phyloP scores from a whole-genome alignment of 768 basidiomycete genomes.

The Agrocybe pediades region DNA sequence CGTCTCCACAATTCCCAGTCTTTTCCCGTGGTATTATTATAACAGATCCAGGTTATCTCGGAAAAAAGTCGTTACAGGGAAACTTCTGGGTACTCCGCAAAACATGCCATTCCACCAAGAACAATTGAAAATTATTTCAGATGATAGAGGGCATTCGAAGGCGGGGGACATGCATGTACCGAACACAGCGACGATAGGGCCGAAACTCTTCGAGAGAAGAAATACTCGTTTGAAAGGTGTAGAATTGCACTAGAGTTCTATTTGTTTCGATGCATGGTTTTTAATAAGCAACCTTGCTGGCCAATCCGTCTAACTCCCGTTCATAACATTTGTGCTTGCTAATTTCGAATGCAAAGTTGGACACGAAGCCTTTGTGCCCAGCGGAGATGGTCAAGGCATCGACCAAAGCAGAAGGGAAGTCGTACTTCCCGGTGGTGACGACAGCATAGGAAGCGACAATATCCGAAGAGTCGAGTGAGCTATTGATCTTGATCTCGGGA shows the following conservation, averaged over 20 bases:
- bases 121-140: too few species aligned
- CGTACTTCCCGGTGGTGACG: conserved; percentile 60
- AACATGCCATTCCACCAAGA: too few species aligned
- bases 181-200: too few species aligned
- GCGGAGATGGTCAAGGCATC: conserved; percentile 47
- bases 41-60: too few species aligned
- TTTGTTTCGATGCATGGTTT: neutral
- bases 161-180: too few species aligned
- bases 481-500: conserved; percentile 44
- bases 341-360: conserved; percentile 61
- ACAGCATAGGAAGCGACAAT: conserved; percentile 63
- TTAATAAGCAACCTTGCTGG: conserved; percentile 48
- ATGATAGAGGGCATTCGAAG: too few species aligned
- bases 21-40: too few species aligned
- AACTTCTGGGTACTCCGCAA: too few species aligned
- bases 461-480: conserved; percentile 32
- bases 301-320: conserved; percentile 61
- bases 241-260: neutral
- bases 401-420: conserved; percentile 33
- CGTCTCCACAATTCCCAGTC: too few species aligned
- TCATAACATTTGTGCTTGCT: conserved; percentile 69
- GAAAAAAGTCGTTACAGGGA: too few species aligned
- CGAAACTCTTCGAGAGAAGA: too few species aligned
- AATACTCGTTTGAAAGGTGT: too few species aligned
- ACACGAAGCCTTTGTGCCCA: conserved; percentile 52